Evolutionary conservation across 441 rosid genomes (phyloP), one percentile per base, ranked within the genome.

Genomic region (Jatropha podagrica): DNA sequence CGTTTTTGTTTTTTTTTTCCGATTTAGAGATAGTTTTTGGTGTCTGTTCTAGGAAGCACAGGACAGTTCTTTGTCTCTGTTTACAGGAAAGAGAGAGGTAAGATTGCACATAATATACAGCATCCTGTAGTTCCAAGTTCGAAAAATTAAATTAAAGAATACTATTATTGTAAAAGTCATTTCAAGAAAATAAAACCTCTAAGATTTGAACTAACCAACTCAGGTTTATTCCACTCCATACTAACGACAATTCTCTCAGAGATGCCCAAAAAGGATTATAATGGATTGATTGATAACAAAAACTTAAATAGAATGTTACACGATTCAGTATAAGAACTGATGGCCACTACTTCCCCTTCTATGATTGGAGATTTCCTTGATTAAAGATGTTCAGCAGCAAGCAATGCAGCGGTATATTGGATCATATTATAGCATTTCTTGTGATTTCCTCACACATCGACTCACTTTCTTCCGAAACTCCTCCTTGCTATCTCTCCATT

Each of bases 361-460:
- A 32, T 32, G 32, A 32, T 32, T 32, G 32, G 2, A 32, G 32
- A 27, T 65, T 51, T 8, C 46, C 37, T 59, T 49, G 54, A 55
- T 59, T 49, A 4, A 49, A 32, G 26, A 12, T 44, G 44, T 61
- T 37, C 71, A 20, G 52, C 41, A 64, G 41, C 40, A 64, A 11
- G 75, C 55, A 48, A 37, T 13, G 64, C 68, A 60, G 12, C 17
- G 7, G 23, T 37, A 15, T 20, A 54, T 4, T 5, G 38, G 18
- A 75, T 89, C 83, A 91, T 68, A 88, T 89, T 83, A 91, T 68
- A 88, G 55, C 91, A 86, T 80, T 72, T 89, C 91, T 82, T 87
- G 90, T 2, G 93, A 89, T 80, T 80, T 82, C 76, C 88, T 85
- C 41, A 89, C 89, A 0, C 88, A 86, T 40, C 86, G 88, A 54